Base-by-base conservation (phyloP, 306 rosid genomes). In the Dalbergia cochinchinensis region DNA sequence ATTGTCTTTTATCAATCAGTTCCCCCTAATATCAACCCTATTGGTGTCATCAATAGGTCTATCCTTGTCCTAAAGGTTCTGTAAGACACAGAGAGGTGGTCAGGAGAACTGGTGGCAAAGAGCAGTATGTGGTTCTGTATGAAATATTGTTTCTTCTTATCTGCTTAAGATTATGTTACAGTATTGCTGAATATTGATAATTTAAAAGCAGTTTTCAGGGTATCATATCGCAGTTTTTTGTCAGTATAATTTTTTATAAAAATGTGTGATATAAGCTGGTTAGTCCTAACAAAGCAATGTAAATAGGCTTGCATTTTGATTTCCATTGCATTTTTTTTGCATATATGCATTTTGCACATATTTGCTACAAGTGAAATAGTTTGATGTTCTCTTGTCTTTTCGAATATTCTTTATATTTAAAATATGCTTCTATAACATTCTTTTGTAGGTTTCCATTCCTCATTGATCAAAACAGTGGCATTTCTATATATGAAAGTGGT, bases 61-160 rank as follows among this genome's bases (percentile, higher is more conserved):
- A 86, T 86, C 98, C 98, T 81, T 94, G 98, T 87, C 98, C 98
- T 42, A 94, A 92, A 81, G 98, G 97, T 75, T 94, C 98, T 34
- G 55, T 85, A 75, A 89, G 94, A 79, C 94, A 94, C 77, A 88
- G 97, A 82, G 93, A 94, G 50, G 84, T 88, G 79, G 98, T 94
- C 71, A 88, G 87, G 77, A 82, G 71, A 82, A 73, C 65, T 16
- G 96, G 98, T 71, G 98, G 98, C 83, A 90, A 90, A 85, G 94
- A 94, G 86, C 96, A 81, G 98, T 94, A 91, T 26, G 98, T 74
- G 80, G 69, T 78, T 88, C 83, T 77, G 67, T 83, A 65, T 63
- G 39, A 42, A 65, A 55, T 33, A 18, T 71, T 42, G 64, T 57
- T 79, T 69, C 61, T 59, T 58, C 51, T 63, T 16, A 18, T 69